A percentile compares a stretch with the other conserved stretches of the same genome.
Evolutionary conservation across 306 rosid genomes (phyloP).

Genomic region (Senna tora): DNA sequence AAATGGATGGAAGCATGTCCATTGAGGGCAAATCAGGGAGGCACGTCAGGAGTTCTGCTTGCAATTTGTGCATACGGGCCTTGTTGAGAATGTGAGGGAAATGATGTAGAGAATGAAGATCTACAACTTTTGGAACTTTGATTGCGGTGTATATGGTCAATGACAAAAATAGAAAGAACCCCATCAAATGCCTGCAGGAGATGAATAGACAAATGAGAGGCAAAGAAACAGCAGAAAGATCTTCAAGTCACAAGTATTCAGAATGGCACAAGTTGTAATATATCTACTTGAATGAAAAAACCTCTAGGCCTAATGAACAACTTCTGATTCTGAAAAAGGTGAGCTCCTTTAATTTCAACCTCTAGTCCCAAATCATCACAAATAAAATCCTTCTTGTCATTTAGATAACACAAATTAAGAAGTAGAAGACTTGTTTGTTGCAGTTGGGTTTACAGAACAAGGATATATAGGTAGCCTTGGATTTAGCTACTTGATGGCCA

Average conservation of each 20-base stretch:
- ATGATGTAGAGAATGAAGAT: conserved; percentile 68
- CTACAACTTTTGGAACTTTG: conserved; percentile 77
- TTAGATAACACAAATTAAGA: too few relatives aligned
- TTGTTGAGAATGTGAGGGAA: conserved; percentile 70
- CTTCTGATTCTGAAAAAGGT: conserved; percentile 2
- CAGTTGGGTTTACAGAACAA: not conserved
- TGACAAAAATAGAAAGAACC: conserved; percentile 89
- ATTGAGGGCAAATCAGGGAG: conserved; percentile 73
- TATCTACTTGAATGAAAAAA: not conserved
- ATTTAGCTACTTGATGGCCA: not conserved
- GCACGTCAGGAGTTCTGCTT: conserved; percentile 68
- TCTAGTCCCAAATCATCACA: not conserved
- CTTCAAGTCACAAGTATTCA: not conserved
- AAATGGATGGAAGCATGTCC: conserved; percentile 65
- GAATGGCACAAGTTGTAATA: not conserved
- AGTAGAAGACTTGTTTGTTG: too few relatives aligned
- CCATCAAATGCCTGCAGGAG: conserved; percentile 87
- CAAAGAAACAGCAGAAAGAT: conserved; percentile 1
- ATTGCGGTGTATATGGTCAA: conserved; percentile 90
- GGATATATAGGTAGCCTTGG: not conserved
- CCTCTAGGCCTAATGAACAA: not conserved
- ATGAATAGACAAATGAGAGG: conserved; percentile 22
- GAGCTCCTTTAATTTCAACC: too few relatives aligned
- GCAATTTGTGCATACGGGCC: conserved; percentile 78
- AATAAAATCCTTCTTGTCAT: too few relatives aligned